Percentiles rank a stretch among this genome's conserved stretches.
Evolutionary conservation across 768 basidiomycete genomes (phyloP).

Genomic region (Leccinum uliginosum): DNA sequence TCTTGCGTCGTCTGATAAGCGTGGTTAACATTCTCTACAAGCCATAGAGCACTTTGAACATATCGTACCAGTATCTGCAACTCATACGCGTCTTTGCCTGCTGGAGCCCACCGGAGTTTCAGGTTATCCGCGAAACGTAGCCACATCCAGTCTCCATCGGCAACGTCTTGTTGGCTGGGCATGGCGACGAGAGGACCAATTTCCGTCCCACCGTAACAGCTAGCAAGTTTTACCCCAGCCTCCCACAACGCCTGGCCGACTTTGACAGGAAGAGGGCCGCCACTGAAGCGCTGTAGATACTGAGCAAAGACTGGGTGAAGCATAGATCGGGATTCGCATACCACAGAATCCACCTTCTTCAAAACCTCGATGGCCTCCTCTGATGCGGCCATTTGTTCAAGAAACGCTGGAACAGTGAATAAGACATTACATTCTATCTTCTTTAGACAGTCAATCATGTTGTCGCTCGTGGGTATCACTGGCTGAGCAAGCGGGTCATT

Average conservation of each 20-base stretch:
- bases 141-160: constrained; percentile 34
- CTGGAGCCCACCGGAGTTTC: constrained; percentile 28
- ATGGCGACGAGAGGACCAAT: constrained; percentile 10
- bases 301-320: too few species aligned
- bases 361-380: constrained; percentile 22
- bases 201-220: constrained; percentile 37
- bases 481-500: constrained; percentile 26
- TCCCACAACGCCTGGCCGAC: constrained; percentile 32
- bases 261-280: constrained; percentile 34
- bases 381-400: constrained; percentile 34
- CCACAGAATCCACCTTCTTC: constrained; percentile 24
- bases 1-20: neutral
- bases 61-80: constrained; percentile 33
- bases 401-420: constrained; percentile 35
- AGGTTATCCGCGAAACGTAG: constrained; percentile 25
- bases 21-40: neutral
- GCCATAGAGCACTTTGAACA: accelerated
- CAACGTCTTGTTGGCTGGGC: constrained; percentile 8
- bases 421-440: constrained; percentile 27
- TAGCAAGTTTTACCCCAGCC: constrained; percentile 31
- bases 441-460: constrained; percentile 33
- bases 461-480: constrained; percentile 35
- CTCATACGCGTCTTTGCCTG: constrained; percentile 34
- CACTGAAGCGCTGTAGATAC: constrained; percentile 22
- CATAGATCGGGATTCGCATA: constrained; percentile 15